A percentile compares a stretch with the other conserved stretches of the same genome.
phyloP scores from a whole-genome alignment of 768 basidiomycete genomes.

The Ramaria rubella region DNA sequence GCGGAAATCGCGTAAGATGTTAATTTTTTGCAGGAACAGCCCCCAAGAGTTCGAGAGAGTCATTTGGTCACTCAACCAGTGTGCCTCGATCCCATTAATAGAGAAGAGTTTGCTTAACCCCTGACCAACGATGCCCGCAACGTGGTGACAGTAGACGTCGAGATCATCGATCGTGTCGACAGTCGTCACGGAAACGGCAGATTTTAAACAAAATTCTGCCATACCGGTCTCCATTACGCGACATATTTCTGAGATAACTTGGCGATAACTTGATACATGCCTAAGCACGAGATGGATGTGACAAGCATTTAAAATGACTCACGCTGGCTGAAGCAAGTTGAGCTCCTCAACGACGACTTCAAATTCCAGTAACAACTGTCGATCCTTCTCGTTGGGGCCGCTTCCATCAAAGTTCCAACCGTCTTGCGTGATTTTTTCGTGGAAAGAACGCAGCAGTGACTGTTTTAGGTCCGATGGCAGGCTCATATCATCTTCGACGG shows the following conservation, averaged over 20 bases:
- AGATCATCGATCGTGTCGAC: no score
- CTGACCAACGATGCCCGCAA: slow-evolving; percentile 39
- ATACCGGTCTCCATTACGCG: slow-evolving; percentile 28
- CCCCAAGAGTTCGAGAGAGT: slow-evolving; percentile 39
- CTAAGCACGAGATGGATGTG: slow-evolving; percentile 31
- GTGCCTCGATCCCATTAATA: slow-evolving; percentile 29
- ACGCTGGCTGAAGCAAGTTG: slow-evolving; percentile 26
- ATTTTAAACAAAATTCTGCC: slow-evolving; percentile 24
- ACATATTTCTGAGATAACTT: slow-evolving; percentile 34
- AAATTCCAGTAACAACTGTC: slow-evolving; percentile 29
- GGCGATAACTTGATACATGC: slow-evolving; percentile 35
- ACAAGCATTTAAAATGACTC: slow-evolving; percentile 17
- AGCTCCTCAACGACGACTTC: slow-evolving; percentile 32
- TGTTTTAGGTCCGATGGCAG: slow-evolving; percentile 32
- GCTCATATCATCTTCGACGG: slow-evolving; percentile 41
- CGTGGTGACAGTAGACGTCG: slow-evolving; percentile 42
- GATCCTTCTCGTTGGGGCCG: slow-evolving; percentile 34
- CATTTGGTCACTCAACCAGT: slow-evolving; percentile 31
- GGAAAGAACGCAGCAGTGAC: slow-evolving; percentile 29
- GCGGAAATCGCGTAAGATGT: slow-evolving; percentile 37
- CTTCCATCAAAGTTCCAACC: slow-evolving; percentile 36
- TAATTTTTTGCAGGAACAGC: slow-evolving; percentile 38
- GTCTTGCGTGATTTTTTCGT: slow-evolving; percentile 30
- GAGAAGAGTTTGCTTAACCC: slow-evolving; percentile 34
- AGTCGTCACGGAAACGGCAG: slow-evolving; percentile 28